phyloP scores from a whole-genome alignment of 1,284 basidiomycete species.

The Pseudozyma sp. region DNA sequence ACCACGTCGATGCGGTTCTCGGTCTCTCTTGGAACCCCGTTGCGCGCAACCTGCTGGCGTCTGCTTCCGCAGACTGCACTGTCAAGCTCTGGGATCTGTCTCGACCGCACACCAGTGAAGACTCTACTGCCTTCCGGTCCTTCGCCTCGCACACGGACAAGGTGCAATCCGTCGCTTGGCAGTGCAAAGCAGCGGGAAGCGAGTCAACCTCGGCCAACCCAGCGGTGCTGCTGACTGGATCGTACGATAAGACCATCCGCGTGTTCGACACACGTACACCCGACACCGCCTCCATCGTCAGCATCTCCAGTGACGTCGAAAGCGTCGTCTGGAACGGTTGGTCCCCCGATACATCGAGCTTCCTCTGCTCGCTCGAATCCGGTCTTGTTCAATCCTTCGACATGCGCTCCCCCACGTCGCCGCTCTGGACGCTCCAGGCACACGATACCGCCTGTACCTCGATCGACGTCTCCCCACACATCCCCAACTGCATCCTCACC shows the following conservation, averaged over 20 bases:
- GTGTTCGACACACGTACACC: slow-evolving; percentile 92
- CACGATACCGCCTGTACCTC: slow-evolving; percentile 94
- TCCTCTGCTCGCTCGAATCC: slow-evolving; percentile 78
- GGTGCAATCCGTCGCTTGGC: slow-evolving; percentile 98
- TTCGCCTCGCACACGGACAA: slow-evolving; percentile 90
- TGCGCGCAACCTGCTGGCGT: slow-evolving; percentile 89
- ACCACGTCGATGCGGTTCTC: slow-evolving; percentile 95
- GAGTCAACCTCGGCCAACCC: slow-evolving; percentile 73
- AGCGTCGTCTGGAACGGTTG: slow-evolving; percentile 95
- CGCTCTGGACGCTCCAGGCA: slow-evolving; percentile 88
- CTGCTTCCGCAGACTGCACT: slow-evolving; percentile 91
- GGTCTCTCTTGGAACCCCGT: slow-evolving; percentile 89
- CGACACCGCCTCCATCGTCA: slow-evolving; percentile 79
- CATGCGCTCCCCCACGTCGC: slow-evolving; percentile 76
- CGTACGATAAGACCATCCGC: slow-evolving; percentile 91
- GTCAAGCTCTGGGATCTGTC: slow-evolving; percentile 98
- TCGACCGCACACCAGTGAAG: slow-evolving; percentile 73
- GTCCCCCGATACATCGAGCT: slow-evolving; percentile 80
- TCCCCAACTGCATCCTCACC: slow-evolving; percentile 90
- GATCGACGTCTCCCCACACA: slow-evolving; percentile 89
- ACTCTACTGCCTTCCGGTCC: slow-evolving; percentile 77
- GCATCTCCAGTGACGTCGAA: slow-evolving; percentile 90
- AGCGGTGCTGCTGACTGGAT: slow-evolving; percentile 88
- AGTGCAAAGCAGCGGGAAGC: slow-evolving; percentile 69
- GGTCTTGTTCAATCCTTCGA: slow-evolving; percentile 81